A percentile compares a stretch with the other conserved stretches of the same genome.
Evolutionary conservation across 169 alveolate species (phyloP).

Genomic region (Perkinsus marinus): DNA sequence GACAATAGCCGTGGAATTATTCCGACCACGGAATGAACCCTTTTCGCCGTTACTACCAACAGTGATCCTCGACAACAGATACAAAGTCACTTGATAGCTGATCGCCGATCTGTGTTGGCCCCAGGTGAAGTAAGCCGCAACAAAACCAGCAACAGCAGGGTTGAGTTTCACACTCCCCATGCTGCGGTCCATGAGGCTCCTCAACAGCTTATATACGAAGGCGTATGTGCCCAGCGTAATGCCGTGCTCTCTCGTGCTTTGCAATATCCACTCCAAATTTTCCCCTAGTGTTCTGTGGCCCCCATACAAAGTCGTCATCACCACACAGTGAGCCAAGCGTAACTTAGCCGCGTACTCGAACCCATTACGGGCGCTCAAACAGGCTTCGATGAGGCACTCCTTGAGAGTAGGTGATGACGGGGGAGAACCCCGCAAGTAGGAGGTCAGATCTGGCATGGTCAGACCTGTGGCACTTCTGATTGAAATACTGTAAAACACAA

Average conservation of each 20-base stretch:
- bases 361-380: background rate
- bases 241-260: background rate
- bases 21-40: no score
- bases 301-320: background rate
- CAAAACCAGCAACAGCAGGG: background rate
- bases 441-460: background rate
- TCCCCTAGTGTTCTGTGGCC: background rate
- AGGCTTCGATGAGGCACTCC: background rate
- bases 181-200: background rate
- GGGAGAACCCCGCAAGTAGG: background rate
- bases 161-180: background rate
- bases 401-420: background rate
- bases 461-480: background rate
- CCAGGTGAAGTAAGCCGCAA: background rate
- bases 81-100: background rate
- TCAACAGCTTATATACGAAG: background rate
- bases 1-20: no score
- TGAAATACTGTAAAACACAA: background rate
- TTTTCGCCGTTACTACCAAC: background rate
- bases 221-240: background rate
- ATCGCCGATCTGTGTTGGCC: background rate
- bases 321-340: background rate
- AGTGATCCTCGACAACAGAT: background rate
- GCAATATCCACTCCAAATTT: background rate
- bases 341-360: background rate